A percentile compares a stretch with the other conserved stretches of the same genome.
Conservation (phyloP, 805 yeast genomes). For the Hermanozyma aechmeae region DNA sequence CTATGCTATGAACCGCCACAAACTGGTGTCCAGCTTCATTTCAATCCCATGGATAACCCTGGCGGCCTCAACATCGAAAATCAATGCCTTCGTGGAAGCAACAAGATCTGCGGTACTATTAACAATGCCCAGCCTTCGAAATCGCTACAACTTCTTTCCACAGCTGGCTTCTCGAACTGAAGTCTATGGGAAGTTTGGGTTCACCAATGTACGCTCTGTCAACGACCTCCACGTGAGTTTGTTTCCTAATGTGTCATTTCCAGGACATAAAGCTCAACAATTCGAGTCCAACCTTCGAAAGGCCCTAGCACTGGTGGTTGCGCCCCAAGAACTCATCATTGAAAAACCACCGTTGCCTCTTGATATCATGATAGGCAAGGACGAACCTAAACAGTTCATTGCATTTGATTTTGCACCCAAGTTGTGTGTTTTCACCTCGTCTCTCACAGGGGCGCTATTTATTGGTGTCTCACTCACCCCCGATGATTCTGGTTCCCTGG, state of each 20-base stretch:
- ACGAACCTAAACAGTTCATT: no score
- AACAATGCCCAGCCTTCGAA: not conserved
- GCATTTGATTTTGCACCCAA: no score
- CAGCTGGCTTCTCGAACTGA: no score
- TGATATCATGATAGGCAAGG: no score
- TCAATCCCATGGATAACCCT: conserved; percentile 11
- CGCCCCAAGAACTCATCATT: no score
- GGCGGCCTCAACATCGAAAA: not conserved
- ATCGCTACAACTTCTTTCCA: no score
- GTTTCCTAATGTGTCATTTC: conserved; percentile 8
- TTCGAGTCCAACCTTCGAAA: conserved; percentile 4
- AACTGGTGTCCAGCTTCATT: conserved; percentile 5
- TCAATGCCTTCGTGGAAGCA: not conserved
- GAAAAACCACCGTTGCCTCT: no score
- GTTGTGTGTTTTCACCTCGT: no score
- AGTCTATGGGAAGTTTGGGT: conserved; percentile 3
- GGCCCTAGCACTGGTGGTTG: no score
- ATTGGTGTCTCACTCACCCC: no score
- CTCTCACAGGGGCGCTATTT: no score
- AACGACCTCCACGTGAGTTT: conserved; percentile 10
- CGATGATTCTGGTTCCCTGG: no score
- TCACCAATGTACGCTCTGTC: conserved; percentile 3
- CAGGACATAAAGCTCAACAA: conserved; percentile 2
- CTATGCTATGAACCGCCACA: conserved; percentile 10
- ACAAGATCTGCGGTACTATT: not conserved